These are phyloP conservation scores for Fonsecaea nubica DNA, from an alignment of 2,329 filamentous ascomycete genomes.

Conservation along the genomic window DNA sequence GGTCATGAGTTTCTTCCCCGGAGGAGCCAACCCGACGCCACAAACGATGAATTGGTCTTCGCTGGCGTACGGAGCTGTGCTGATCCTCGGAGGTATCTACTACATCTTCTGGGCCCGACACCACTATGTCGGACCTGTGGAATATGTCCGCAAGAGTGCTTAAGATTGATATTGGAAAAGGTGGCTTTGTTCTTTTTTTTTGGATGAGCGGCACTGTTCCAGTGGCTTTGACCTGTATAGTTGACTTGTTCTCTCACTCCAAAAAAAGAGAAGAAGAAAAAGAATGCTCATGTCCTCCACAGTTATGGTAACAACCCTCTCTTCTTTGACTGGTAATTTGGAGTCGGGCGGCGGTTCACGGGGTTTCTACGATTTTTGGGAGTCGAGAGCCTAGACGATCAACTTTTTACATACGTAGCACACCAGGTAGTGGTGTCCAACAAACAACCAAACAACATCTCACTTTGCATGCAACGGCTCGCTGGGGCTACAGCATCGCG, in stretches of 20 bases:
- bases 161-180: constrained; percentile 6
- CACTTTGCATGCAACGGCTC: background rate
- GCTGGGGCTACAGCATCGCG: background rate
- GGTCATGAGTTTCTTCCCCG: constrained; percentile 54
- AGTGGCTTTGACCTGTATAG: background rate
- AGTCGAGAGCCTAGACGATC: background rate
- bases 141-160: constrained; percentile 29
- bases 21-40: constrained; percentile 45
- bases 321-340: background rate
- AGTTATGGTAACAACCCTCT: background rate
- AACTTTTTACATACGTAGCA: background rate
- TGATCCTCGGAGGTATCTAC: constrained; percentile 49
- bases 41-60: constrained; percentile 59
- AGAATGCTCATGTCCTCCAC: background rate
- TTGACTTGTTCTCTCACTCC: background rate
- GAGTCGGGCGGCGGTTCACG: background rate
- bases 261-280: background rate
- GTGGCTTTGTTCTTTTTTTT: background rate
- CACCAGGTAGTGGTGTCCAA: background rate
- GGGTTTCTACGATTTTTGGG: background rate
- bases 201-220: background rate
- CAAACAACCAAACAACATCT: background rate
- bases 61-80: constrained; percentile 53
- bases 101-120: constrained; percentile 47
- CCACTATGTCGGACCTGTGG: constrained; percentile 46